Base-by-base conservation (phyloP, 805 yeast genomes). In the Lachancea waltii region DNA sequence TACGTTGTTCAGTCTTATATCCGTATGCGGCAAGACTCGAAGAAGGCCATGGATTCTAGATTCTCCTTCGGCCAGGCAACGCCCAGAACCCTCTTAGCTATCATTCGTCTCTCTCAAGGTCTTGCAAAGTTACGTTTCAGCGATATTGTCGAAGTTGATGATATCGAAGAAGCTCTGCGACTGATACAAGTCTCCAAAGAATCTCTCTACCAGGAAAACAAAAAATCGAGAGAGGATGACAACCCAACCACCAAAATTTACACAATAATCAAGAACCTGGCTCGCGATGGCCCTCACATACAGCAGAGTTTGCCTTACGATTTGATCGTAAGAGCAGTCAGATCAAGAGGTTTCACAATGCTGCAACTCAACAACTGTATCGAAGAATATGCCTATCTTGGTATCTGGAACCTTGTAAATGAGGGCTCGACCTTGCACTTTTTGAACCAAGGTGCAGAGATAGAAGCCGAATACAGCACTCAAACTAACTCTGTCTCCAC, bases 161-260 rank as follows among this genome's bases (percentile, higher is more conserved):
- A 92, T 62, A 96, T 92, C 28, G 97, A 92, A 54, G 99, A 92
- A 65, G 96, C 98, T 0, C 67, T 92, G 53, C 75, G 98, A 54
- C 72, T 92, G 48, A 69, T 81, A 41, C 81, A 81, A 50, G 95
- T 85, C 10, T 85, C 95, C n/a, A 85, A 89, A 62, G 78, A 82
- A 42, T 82, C 95, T 6, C 70, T 90, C 51, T 73, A 74, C 46
- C 69, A 73, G 30, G 76, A 73, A 29, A 75, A 70, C 33, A 66
- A 66, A 36, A 62, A 56, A 13, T 65, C 64, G 20, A 62, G 68
- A 28, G 85, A 77, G 45, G 94, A 85, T 51, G 72, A 74, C 38
- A 73, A 84, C 36, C 72, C 79, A 6, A 70, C 77, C 4, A 74
- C 94, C 9, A 77, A 73, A 56, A 79, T 89, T 34, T 85, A 74